Conservation (phyloP, 306 rosid genomes). For the Vigna unguiculata region DNA sequence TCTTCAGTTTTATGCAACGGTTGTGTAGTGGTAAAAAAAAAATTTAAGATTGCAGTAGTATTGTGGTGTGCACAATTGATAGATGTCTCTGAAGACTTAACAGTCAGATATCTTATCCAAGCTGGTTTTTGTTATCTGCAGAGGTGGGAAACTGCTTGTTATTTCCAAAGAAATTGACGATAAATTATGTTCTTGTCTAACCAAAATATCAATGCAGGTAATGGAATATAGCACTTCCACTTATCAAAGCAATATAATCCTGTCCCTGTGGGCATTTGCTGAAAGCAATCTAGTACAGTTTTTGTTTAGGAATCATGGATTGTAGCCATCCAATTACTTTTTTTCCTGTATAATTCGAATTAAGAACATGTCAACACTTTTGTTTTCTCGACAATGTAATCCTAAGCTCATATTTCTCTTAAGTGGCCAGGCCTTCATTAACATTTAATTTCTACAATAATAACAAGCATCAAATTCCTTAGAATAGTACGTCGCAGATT, state of each 20-base stretch:
- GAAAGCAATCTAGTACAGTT: not conserved
- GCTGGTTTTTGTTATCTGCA: constrained; percentile 15
- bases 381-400: not conserved
- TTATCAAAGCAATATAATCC: constrained; percentile 8
- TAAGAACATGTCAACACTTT: not conserved
- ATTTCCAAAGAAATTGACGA: constrained; percentile 36
- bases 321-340: constrained; percentile 1
- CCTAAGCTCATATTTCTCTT: not conserved
- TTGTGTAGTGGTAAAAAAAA: not conserved
- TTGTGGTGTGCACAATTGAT: constrained; percentile 22
- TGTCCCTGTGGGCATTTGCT: not conserved
- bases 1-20: constrained; percentile 31
- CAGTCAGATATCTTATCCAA: not conserved
- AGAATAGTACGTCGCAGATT: too few relatives aligned
- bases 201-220: constrained; percentile 21
- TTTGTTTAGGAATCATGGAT: not conserved
- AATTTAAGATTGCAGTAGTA: constrained; percentile 13
- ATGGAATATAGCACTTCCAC: not conserved
- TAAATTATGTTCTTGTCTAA: constrained; percentile 28
- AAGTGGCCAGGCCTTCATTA: too few relatives aligned
- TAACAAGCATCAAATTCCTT: too few relatives aligned
- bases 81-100: constrained; percentile 6
- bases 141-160: constrained; percentile 26
- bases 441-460: too few relatives aligned
- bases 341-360: constrained; percentile 12